phyloP scores from a whole-genome alignment of 768 basidiomycete species.

The Suillus luteus region DNA sequence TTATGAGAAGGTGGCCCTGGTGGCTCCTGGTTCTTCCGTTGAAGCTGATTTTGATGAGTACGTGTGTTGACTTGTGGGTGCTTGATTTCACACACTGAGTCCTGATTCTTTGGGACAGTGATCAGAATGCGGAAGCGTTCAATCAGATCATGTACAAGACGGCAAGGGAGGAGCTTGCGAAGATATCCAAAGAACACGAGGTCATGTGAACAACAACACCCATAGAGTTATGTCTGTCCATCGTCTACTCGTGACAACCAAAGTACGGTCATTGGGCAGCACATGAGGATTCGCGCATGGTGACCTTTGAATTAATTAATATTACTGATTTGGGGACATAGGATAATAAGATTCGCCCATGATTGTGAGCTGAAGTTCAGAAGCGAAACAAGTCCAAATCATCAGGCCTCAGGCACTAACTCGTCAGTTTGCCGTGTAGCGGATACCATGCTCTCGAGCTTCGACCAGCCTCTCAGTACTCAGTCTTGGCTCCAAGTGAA shows the following conservation, averaged over 20 bases:
- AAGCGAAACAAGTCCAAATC: neutral
- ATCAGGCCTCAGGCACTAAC: neutral
- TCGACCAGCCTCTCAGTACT: no score
- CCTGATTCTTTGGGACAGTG: neutral
- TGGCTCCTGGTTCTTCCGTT: neutral
- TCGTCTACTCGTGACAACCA: neutral
- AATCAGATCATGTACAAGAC: constrained; percentile 7
- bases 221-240: neutral
- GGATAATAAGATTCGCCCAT: neutral
- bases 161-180: neutral
- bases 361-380: neutral
- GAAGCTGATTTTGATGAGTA: neutral
- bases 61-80: neutral
- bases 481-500: neutral
- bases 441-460: no score
- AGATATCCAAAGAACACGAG: constrained; percentile 2
- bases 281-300: neutral
- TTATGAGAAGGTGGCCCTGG: constrained; percentile 4
- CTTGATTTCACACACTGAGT: neutral
- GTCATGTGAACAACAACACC: neutral
- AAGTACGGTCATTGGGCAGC: neutral
- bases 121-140: constrained; percentile 1
- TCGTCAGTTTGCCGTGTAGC: neutral
- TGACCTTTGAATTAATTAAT: neutral
- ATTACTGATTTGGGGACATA: neutral